Base-by-base conservation (phyloP, 495 filamentous ascomycete genomes). In the Lentithecium fluviatile region DNA sequence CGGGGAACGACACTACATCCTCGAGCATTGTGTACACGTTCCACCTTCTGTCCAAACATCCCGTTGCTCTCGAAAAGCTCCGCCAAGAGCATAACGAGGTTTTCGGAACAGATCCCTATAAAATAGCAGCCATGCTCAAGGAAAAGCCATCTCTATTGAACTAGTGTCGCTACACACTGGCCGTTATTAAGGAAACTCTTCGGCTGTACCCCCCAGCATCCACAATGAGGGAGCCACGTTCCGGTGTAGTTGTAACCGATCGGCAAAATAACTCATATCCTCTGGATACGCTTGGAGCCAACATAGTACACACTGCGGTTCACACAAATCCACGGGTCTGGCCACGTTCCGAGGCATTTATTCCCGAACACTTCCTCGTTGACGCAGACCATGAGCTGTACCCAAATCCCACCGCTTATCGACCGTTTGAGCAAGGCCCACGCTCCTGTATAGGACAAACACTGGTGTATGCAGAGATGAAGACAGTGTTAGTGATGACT, bases 381-480 rank as follows among this genome's bases (percentile, higher is more conserved):
- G 43, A 54, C 0, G 32, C 47, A 4, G 48, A 34, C 0, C 52
- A 67, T 26, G 52, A 52, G 36, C 49, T 67, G 20, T 59, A 58
- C 49, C 58, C 58, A 13, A 23, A 29, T 19, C 32, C 43, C 6
- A 40, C 8, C n/a, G 55, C 60, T 0, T 68, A 43, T 15, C 45
- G 65, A 5, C 55, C 65, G 0, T 68, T 68, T 47, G 65, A 68
- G 40, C 38, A 73, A 10, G 82, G 82, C 1, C 77, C 81, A 11
- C 60, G 82, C 4, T 74, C 71, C 19, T 85, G 82, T 62, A 79
- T 84, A 21, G 82, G 83, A 0, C 77, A 83, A 68, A 83, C 65
- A 65, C 78, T 23, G 2, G 58, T 45, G 7, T 29, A 26, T 17
- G 53, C 23, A 25, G 64, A 67, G 24, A 53, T 62, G 17, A 72